Base-by-base conservation (phyloP, 177 flowering plant species). In the Tripterygium wilfordii region DNA sequence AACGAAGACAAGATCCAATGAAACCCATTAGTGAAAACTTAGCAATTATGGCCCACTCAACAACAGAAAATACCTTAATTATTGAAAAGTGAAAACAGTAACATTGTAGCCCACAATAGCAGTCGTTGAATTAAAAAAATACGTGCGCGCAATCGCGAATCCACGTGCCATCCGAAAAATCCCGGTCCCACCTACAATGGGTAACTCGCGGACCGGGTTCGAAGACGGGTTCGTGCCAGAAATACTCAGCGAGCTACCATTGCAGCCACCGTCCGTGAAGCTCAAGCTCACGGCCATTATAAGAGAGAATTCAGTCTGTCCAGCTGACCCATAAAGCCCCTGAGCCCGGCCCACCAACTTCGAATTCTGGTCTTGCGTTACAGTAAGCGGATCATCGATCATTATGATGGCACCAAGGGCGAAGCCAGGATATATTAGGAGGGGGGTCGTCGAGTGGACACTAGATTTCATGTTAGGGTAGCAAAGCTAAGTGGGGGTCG, bases 141-240 rank as follows among this genome's bases (percentile, higher is more conserved):
- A 24, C 0, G 84, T 78, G 7, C 62, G 48, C 1, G 71, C 69
- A 3, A 53, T 2, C 3, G 76, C 84, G 21, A 47, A 67, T 2
- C 80, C 84, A 4, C 80, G 64, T 2, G 76, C 84, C 55, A 75
- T 16, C 22, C 84, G 63, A 43, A 78, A 78, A 29, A 65, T 17
- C 14, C 84, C 76, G 6, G 78, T 75, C 7, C 84, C 80, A 10
- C 78, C 80, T 6, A 75, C 70, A 4, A 78, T 51, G 0, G 84
- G 56, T 72, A 78, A 38, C 66, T 78, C 84, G 2, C 84, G 56
- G 3, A 56, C 60, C 17, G 63, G 49, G 3, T 65, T 15, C 66
- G 55, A 4, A 0, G 55, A 61, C 48, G 44, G 33, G 40, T 79
- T 79, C 42, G 26, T 27, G 10, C 79, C 74, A 0, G 67, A 4